Evolutionary conservation across 225 moss, liverwort and hornwort genomes (phyloP), one percentile per base, ranked within the genome.

Genomic region (Anthoceros angustus): DNA sequence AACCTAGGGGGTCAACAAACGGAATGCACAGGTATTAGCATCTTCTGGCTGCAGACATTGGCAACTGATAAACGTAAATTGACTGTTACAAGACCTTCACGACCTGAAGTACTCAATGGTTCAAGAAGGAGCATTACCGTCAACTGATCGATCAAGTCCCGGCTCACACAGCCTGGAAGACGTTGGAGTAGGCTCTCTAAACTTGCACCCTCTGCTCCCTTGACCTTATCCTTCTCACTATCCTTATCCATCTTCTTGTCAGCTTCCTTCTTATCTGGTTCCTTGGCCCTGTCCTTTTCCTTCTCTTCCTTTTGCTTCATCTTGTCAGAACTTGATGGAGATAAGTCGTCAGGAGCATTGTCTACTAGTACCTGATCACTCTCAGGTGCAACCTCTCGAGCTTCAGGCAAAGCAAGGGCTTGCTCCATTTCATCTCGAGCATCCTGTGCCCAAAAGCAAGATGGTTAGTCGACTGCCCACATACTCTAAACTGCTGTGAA

Each of bases 111-210:
- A 64, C 42, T 40, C 40, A 4, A 69, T 64, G 48, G 14, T 12
- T 11, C 1, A 16, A 46, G 12, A 25, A 38, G 38, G 46, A 14
- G 48, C 49, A 66, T 32, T 77, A 98, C 95, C 67, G 95, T 98
- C 12, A 98, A 83, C 79, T 98, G 95, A 68, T 98, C 95, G 63
- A 98, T 98, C 66, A 98, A 84, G 63, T 98, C 95, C 64, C 95
- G 91, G 74, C 95, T 98, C 23, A 98, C 95, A 80, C 95, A 98
- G 26, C 95, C 86, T 68, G 92, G 95, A 77, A 98, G 88, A 42
- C 95, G 82, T 69, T 98, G 95, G 41, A 98, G 85, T 61, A 98
- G 86, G 72, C 95, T 92, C 68, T 98, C 95, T 67, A 98, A 77
- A 69, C 91, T 98, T 48, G 91, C 91, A 72, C 91, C 91, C 78